Percentiles rank a stretch among this genome's conserved stretches.
Conservation (phyloP, 345 rosid species). For the Garcia nutans region DNA sequence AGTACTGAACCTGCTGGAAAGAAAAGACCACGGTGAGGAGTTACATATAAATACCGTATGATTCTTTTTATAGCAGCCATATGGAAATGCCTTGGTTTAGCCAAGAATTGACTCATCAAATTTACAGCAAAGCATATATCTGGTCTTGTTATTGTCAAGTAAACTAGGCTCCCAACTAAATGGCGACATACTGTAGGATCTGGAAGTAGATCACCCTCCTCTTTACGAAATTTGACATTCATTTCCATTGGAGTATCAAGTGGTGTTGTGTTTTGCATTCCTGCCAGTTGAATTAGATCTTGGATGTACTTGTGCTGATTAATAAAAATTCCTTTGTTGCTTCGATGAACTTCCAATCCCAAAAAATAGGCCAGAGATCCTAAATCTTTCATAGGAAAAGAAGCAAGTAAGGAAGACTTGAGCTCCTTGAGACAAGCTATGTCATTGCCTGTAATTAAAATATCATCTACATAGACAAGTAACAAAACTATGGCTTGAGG, state of each 20-base stretch:
- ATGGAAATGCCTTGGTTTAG: neutral
- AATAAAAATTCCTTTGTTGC: neutral
- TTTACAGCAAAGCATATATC: neutral
- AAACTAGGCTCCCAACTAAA: neutral
- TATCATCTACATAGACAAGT: slow-evolving; percentile 4
- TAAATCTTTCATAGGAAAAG: slow-evolving; percentile 1
- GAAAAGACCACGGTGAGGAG: too few species aligned
- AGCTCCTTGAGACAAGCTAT: neutral
- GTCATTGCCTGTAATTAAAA: neutral
- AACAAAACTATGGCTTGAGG: too few species aligned
- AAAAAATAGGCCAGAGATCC: neutral
- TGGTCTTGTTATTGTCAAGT: neutral
- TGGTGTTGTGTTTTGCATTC: neutral
- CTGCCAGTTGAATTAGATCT: neutral
- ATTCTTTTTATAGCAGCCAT: too few species aligned
- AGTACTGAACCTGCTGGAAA: too few species aligned
- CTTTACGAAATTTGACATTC: neutral
- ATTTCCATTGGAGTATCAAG: neutral
- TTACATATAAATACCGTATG: too few species aligned
- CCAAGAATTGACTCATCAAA: neutral
- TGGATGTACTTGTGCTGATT: neutral
- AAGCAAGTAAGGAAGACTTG: neutral
- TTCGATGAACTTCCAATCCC: neutral
- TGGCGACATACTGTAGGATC: neutral
- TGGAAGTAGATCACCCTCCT: neutral